Conservation (phyloP, 148 eudicot species). For the Diospyros lotus region DNA sequence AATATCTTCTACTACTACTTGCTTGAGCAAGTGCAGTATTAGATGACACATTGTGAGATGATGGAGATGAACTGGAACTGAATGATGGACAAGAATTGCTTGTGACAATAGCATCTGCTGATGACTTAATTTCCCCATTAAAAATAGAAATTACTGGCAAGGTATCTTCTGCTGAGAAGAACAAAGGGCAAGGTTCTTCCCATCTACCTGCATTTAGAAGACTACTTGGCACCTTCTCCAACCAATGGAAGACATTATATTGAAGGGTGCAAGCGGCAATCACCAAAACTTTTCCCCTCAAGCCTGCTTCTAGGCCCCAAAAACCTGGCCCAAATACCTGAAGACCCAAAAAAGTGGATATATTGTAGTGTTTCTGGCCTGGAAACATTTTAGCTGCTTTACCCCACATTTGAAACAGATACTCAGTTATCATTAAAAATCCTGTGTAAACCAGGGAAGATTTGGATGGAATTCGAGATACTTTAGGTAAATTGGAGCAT, state of each 20-base stretch:
- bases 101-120: conserved; percentile 26
- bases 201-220: conserved; percentile 42
- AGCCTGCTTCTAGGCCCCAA: conserved; percentile 86
- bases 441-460: conserved; percentile 73
- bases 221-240: conserved; percentile 61
- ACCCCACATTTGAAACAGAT: conserved; percentile 98
- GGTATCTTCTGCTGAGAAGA: conserved; percentile 53
- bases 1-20: conserved; percentile 32
- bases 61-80: conserved; percentile 20
- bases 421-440: conserved; percentile 61
- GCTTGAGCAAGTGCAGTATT: conserved; percentile 29
- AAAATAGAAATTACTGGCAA: conserved; percentile 26
- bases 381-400: conserved; percentile 82
- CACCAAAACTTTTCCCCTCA: conserved; percentile 84
- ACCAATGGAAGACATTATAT: conserved; percentile 91
- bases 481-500: conserved; percentile 70
- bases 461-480: conserved; percentile 85
- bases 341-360: conserved; percentile 69
- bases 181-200: conserved; percentile 95
- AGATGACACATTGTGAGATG: conserved; percentile 18
- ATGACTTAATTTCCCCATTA: conserved; percentile 39
- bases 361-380: conserved; percentile 58
- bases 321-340: conserved; percentile 60
- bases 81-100: conserved; percentile 56
- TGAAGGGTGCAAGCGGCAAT: conserved; percentile 91